Evolutionary conservation across 129 eudicot species (phyloP), one percentile per base, ranked within the genome.

Genomic region (Artemisia tridentata): DNA sequence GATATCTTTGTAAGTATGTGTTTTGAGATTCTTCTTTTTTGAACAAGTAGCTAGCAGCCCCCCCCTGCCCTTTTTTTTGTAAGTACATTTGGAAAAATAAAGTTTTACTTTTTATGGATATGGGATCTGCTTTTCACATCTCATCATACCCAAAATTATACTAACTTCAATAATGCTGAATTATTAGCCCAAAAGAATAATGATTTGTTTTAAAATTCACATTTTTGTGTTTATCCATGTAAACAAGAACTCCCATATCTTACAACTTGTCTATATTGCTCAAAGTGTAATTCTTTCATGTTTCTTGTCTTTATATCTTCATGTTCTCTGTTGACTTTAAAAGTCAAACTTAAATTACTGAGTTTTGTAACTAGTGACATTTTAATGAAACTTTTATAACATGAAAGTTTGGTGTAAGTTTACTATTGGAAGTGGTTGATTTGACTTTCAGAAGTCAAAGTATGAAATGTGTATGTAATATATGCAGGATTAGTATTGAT

Each of bases 111-210:
- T 83, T 84, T 78, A 70, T 75, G 85, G 90, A 85, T 85, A 88
- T 74, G 77, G 70, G 85, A 85, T 88, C 88, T 86, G 78, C 86
- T 85, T 85, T 81, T 72, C 71, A 71, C 91, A 80, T 77, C 78
- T 81, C 87, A 85, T 80, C 91, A 85, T 83, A 55, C 82, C 84
- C 58, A 27, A 67, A 70, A 48, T 59, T 81, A 71, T 51, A 13
- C 7, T 65, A 48, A 56, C 49, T 27, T 65, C 67, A 73, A 53
- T 63, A 64, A 51, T 73, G 31, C 63, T 65, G 27, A 63, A 75
- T 67, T 16, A 74, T 70, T 67, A 29, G 47, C 25, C 65, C 66
- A 71, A 79, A 53, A 63, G 18, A 48, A 59, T 21, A 53, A 23
- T 56, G 49, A 71, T 18, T 76, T 16, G 25, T 43, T 63, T 61